Base-by-base conservation (phyloP, 495 filamentous ascomycete genomes). In the Penicilliopsis zonata region DNA sequence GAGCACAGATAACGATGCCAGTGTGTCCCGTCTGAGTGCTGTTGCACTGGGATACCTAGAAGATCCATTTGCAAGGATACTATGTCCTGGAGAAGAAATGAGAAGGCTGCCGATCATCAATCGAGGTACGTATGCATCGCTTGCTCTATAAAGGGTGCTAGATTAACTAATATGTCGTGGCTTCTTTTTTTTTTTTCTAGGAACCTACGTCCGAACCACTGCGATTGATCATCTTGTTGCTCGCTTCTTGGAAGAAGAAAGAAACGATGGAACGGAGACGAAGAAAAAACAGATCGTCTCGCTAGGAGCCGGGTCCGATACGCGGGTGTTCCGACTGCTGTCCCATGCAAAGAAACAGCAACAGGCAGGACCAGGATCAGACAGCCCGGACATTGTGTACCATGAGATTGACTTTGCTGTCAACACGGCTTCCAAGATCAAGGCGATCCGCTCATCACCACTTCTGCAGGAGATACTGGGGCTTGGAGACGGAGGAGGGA, bases 221-320 rank as follows among this genome's bases (percentile, higher is more conserved):
- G 83, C 85, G 14, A 80, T 98, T 49, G 87, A 96, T 57, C 58
- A 55, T 23, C 72, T 98, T 15, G 74, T 96, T 36, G 50, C 69
- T 16, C 51, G 53, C 20, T 96, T 95, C 50, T 69, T 96, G 29
- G 30, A 50, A 38, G 30, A 53, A 9, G 41, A 30, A 21, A 25
- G 30, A 35, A 25, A 18, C 24, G 14, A 18, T 18, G 27, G 52
- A 35, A 29, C 28, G n/a, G n/a, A 46, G 3, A 27, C 29, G 10
- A 28, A 40, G 2, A 52, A 50, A 32, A 84, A 80, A 47, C 90
- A 98, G 47, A 88, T 98, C 31, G 73, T 96, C 33, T 95, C 86
- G 2, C 72, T 98, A 2, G 90, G 92, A 28, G 90, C 90, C 14
- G 90, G 90, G 12, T 86, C 88, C 5, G 90, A 98, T 45, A 98